Percentiles rank a stretch among this genome's conserved stretches.
phyloP scores from a whole-genome alignment of 2,329 filamentous ascomycete genomes.

The Rhynchosporium secalis region DNA sequence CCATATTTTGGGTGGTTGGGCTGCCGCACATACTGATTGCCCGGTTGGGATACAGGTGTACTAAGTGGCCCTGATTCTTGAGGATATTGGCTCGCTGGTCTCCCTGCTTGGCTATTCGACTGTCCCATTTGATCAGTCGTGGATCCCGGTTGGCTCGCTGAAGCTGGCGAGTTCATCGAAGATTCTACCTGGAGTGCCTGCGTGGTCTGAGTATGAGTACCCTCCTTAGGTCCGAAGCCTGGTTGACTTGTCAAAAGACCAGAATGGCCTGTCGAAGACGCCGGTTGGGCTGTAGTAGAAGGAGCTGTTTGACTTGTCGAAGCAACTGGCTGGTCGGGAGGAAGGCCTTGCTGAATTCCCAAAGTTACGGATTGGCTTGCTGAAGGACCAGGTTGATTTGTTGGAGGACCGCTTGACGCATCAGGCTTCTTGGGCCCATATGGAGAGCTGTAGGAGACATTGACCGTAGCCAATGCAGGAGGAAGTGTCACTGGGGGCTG shows the following conservation, averaged over 20 bases:
- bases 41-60: neutral
- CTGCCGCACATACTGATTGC: slow-evolving; percentile 7
- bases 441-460: slow-evolving; percentile 39
- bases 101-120: neutral
- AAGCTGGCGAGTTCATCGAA: neutral
- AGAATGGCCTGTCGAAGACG: neutral
- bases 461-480: slow-evolving; percentile 28
- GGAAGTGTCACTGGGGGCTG: slow-evolving; percentile 27
- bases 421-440: slow-evolving; percentile 39
- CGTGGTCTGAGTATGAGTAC: neutral
- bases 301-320: neutral
- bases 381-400: slow-evolving; percentile 11
- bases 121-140: neutral
- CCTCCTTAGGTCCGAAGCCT: neutral
- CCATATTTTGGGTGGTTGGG: neutral
- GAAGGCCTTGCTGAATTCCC: neutral
- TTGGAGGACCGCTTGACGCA: slow-evolving; percentile 18
- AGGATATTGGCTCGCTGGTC: slow-evolving; percentile 1
- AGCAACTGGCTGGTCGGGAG: neutral
- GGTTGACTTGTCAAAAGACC: neutral
- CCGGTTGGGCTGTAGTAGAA: neutral
- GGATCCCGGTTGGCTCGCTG: neutral
- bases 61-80: neutral
- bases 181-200: neutral
- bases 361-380: neutral